Evolutionary conservation across 2,329 filamentous ascomycete genomes (phyloP).

Genomic region (Purpureocillium lavendulum): DNA sequence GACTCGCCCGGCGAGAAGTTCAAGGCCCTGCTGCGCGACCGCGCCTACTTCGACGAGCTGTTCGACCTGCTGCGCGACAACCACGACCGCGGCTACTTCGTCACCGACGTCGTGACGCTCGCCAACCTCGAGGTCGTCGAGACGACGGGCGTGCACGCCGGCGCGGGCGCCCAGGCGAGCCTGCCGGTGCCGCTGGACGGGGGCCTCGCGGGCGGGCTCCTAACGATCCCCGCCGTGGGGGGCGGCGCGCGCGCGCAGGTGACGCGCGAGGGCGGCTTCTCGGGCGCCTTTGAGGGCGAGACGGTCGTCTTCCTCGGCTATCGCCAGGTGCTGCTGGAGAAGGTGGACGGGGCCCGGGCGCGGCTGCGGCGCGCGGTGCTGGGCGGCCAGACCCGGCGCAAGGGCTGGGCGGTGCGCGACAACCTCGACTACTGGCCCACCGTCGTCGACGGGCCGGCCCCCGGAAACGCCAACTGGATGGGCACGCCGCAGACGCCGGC

Average conservation of each 20-base stretch:
- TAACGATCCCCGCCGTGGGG: conserved; percentile 6
- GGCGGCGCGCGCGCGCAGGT: conserved; percentile 10
- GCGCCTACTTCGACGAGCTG: conserved; percentile 17
- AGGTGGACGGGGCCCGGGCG: conserved; percentile 15
- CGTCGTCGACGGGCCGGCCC: conserved; percentile 15
- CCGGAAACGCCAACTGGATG: conserved; percentile 13
- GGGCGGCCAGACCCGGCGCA: conserved; percentile 31
- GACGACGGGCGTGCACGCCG: conserved; percentile 4
- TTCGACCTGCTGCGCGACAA: conserved; percentile 15
- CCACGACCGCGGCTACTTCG: conserved; percentile 16
- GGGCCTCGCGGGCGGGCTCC: background rate
- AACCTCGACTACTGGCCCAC: conserved; percentile 17
- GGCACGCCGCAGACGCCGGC: conserved; percentile 5
- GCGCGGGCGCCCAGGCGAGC: conserved; percentile 8
- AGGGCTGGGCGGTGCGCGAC: conserved; percentile 15
- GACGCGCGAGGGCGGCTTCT: conserved; percentile 13
- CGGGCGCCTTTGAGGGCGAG: conserved; percentile 16
- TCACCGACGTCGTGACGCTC: conserved; percentile 18
- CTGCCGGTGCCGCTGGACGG: conserved; percentile 12
- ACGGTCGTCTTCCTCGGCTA: conserved; percentile 19
- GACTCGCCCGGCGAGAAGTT: conserved; percentile 19
- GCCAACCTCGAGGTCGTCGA: conserved; percentile 15
- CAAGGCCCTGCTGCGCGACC: conserved; percentile 16
- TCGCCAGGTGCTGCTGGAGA: conserved; percentile 16
- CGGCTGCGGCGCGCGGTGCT: conserved; percentile 29